phyloP scores from a whole-genome alignment of 1,284 basidiomycete genomes.

The Naganishia cerealis region DNA sequence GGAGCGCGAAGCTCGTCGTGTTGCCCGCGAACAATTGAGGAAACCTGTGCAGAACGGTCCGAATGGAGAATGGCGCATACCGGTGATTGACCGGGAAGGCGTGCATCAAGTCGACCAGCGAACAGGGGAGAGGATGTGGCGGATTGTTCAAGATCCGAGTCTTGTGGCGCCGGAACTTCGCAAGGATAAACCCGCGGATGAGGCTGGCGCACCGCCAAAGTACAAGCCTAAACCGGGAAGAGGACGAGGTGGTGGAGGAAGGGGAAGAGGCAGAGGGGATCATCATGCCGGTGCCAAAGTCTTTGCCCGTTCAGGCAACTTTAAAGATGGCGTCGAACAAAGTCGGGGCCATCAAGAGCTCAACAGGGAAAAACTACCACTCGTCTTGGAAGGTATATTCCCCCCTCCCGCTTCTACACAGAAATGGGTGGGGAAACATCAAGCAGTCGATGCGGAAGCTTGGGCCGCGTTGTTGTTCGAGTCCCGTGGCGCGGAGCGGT shows the following conservation, averaged over 20 bases:
- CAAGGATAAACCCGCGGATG: constrained; percentile 2
- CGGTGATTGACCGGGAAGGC: constrained; percentile 18
- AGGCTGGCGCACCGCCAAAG: neutral
- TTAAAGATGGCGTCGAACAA: constrained; percentile 18
- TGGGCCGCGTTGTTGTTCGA: constrained; percentile 30
- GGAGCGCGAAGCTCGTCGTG: constrained; percentile 7
- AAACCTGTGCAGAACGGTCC: constrained; percentile 27
- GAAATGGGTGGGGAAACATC: constrained; percentile 20
- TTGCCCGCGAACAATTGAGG: constrained; percentile 16
- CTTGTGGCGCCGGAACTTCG: constrained; percentile 28
- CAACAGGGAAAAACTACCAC: constrained; percentile 33
- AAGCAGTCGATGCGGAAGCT: constrained; percentile 21
- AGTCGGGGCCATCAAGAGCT: constrained; percentile 22
- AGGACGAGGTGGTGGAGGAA: constrained; percentile 8
- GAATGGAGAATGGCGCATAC: constrained; percentile 27
- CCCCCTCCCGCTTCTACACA: constrained; percentile 2
- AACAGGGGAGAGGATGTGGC: constrained; percentile 30
- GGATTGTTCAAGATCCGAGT: constrained; percentile 29
- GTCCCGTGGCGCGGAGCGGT: neutral
- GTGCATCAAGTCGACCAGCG: constrained; percentile 21
- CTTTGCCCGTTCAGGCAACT: constrained; percentile 15
- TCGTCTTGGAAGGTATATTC: constrained; percentile 29
- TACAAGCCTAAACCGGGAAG: constrained; percentile 10
- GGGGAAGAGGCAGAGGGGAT: constrained; percentile 6
- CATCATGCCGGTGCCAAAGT: constrained; percentile 6